Base-by-base conservation (phyloP, 371 early-diverging fungal genomes). In the Mortierella sp. region DNA sequence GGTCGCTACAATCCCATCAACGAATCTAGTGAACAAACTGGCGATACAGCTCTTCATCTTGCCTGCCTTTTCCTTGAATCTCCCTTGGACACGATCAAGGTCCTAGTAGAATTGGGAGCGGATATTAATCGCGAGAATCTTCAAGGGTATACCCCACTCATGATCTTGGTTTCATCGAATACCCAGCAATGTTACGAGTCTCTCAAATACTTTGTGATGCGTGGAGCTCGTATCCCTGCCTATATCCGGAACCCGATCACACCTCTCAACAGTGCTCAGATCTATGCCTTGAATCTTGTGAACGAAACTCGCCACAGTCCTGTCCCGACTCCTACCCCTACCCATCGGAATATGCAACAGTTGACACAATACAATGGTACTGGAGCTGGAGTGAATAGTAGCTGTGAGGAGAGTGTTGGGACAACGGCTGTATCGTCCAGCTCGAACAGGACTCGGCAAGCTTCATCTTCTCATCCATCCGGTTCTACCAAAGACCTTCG, bases 171-270 rank as follows among this genome's bases (percentile, higher is more conserved):
- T 26, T 53, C 53, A 2, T 53, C 53, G 23, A 51, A 63, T 19
- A 51, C 45, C 9, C 63, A 63, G 48, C 43, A 46, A 18, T 55
- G 55, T 25, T 61, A 53, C 16, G 68, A 68, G 44, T 30, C 68
- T 15, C 68, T 60, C 46, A 60, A 60, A 30, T 68, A 55, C 37
- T 68, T 68, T 45, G 56, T 56, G 23, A 61, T 43, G 37, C 63
- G 53, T 14, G 60, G 45, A 16, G 21, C 60, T 3, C 44, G 45
- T 14, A 60, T 60, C 23, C 53, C 53, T 16, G 53, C 53, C 16
- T 53, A 53, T 23, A 53, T 53, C 23, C 19, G 26, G 23, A 53
- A 53, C 23, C 53, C 53, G 11, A 53, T 53, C 53, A 53, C 53
- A 9, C 53, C 53, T 1, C 12, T 12, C 53, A 53, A 23, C 53